phyloP scores from a whole-genome alignment of 2,329 filamentous ascomycete genomes.

The Pestalotiopsis sp. region DNA sequence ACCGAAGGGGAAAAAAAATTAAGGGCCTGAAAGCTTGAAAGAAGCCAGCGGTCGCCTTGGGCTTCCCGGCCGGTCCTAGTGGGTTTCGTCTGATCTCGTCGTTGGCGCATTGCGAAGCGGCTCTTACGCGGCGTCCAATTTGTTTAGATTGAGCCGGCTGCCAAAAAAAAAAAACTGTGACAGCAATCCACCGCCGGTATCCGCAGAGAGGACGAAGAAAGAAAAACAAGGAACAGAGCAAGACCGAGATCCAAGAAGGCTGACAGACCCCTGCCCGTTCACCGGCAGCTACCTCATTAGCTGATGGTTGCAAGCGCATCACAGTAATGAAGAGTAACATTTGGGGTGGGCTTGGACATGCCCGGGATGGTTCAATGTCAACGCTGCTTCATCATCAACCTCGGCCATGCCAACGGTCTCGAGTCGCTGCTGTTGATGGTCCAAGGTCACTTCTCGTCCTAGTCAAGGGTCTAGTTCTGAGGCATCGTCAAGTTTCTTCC shows the following conservation, averaged over 20 bases:
- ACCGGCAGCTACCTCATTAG: background rate
- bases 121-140: constrained; percentile 11
- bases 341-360: background rate
- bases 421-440: background rate
- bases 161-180: background rate
- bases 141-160: constrained; percentile 4
- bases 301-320: background rate
- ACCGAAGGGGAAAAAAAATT: background rate
- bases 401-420: background rate
- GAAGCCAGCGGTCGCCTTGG: background rate
- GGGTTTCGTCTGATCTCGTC: constrained; percentile 2
- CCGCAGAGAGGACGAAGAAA: background rate
- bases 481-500: background rate
- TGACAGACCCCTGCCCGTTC: background rate
- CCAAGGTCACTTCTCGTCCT: background rate
- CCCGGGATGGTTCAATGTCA: background rate
- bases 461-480: background rate
- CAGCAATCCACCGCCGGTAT: background rate
- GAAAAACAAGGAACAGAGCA: background rate
- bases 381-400: background rate
- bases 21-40: background rate
- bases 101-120: constrained; percentile 4
- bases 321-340: background rate
- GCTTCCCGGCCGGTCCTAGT: constrained; percentile 2
- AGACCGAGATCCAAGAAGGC: background rate